These are phyloP conservation scores for Chalciporus sphaerocephalus DNA, from an alignment of 768 basidiomycete species.

Conservation along the genomic window DNA sequence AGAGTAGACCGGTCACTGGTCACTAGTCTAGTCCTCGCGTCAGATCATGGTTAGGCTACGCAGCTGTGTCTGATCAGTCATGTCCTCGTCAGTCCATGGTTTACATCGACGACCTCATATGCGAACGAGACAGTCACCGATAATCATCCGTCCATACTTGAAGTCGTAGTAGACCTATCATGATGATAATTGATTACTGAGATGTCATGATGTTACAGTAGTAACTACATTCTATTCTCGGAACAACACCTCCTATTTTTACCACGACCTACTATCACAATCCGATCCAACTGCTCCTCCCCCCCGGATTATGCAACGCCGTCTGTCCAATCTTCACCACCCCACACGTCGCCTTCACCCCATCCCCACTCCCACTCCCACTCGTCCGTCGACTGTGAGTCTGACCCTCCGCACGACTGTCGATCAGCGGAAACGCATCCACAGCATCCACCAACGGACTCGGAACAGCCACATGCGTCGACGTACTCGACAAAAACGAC, in stretches of 20 bases:
- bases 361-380: constrained; percentile 8
- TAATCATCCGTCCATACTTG: no score
- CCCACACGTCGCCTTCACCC: constrained; percentile 31
- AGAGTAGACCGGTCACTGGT: no score
- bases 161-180: no score
- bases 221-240: not conserved
- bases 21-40: no score
- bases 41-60: no score
- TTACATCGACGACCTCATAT: no score
- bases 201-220: no score
- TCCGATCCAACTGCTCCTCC: constrained; percentile 92
- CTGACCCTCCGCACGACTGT: constrained; percentile 9
- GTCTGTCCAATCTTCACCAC: constrained; percentile 93
- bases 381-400: no score
- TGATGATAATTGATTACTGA: no score
- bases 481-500: constrained; percentile 26
- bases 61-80: no score
- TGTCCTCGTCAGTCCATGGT: no score
- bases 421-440: constrained; percentile 36
- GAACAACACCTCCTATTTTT: not conserved
- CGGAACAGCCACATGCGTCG: constrained; percentile 35
- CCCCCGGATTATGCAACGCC: constrained; percentile 84
- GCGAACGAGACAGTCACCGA: no score
- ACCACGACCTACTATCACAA: constrained; percentile 35
- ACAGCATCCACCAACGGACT: constrained; percentile 73